These are phyloP conservation scores for Chaetomium fimeti DNA, from an alignment of 495 filamentous ascomycete species.

Conservation along the genomic window DNA sequence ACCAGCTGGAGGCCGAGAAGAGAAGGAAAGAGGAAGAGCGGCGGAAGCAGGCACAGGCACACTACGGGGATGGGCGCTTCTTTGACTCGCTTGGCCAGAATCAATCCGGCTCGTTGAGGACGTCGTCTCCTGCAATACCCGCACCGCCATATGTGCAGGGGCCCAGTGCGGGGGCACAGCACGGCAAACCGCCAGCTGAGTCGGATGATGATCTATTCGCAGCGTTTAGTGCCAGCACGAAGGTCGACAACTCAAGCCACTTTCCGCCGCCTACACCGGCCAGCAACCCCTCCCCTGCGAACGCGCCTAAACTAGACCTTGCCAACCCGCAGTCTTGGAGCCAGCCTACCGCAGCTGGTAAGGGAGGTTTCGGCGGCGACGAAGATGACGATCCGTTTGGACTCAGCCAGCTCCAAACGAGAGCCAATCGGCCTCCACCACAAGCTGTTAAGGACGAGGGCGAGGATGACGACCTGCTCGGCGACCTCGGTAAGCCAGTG, in stretches of 20 bases:
- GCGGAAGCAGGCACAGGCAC: constrained; percentile 63
- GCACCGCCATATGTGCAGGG: constrained; percentile 25
- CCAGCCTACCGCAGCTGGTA: constrained; percentile 24
- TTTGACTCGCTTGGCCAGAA: constrained; percentile 63
- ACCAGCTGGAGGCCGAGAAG: constrained; percentile 73
- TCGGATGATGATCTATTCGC: constrained; percentile 61
- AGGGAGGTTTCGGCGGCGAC: constrained; percentile 31
- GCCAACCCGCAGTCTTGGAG: constrained; percentile 43
- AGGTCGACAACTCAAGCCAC: constrained; percentile 60
- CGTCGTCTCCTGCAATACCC: constrained; percentile 40
- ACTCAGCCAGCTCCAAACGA: constrained; percentile 62
- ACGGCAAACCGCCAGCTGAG: constrained; percentile 34
- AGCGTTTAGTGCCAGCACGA: constrained; percentile 57
- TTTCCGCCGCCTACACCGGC: constrained; percentile 53
- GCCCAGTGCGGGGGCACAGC: constrained; percentile 22
- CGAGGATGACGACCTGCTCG: constrained; percentile 90
- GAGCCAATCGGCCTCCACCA: constrained; percentile 33
- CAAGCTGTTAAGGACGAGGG: constrained; percentile 72
- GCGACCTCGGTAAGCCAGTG: constrained; percentile 80
- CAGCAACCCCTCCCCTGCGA: constrained; percentile 32
- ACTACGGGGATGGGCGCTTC: constrained; percentile 70
- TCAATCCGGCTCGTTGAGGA: constrained; percentile 34
- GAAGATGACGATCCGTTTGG: constrained; percentile 85
- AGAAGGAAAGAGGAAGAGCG: constrained; percentile 71
- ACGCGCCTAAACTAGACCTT: constrained; percentile 36